A percentile compares a stretch with the other conserved stretches of the same genome.
phyloP scores from a whole-genome alignment of 106 monocot species.

The Apostasia shenzhenica region DNA sequence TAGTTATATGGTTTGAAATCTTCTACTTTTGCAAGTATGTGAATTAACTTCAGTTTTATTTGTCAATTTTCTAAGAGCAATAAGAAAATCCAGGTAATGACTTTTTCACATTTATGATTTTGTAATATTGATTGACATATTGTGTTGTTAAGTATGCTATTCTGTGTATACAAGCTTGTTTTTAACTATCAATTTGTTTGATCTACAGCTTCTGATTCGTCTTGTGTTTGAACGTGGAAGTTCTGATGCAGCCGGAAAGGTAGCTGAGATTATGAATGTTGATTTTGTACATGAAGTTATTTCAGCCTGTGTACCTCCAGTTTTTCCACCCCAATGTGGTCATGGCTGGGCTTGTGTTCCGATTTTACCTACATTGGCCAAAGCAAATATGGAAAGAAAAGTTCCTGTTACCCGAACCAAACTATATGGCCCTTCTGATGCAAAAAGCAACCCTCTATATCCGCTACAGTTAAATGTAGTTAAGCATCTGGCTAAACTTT shows the following conservation, averaged over 20 bases:
- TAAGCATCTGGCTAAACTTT: conserved; percentile 77
- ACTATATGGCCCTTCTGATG: conserved; percentile 25
- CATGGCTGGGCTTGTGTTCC: conserved; percentile 96
- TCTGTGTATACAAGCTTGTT: no score
- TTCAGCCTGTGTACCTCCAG: conserved; percentile 93
- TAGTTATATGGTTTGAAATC: no score
- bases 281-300: conserved; percentile 98
- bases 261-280: conserved; percentile 85
- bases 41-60: no score
- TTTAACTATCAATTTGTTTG: no score
- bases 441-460: conserved; percentile 40
- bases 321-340: conserved; percentile 71
- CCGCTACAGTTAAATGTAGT: conserved; percentile 83
- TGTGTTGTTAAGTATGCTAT: no score
- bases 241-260: conserved; percentile 91
- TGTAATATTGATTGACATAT: no score
- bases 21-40: no score
- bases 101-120: no score
- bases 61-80: no score
- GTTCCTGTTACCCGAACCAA: conserved; percentile 15
- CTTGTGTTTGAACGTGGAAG: conserved; percentile 94
- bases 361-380: conserved; percentile 38
- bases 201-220: conserved; percentile 15
- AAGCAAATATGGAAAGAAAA: conserved; percentile 20
- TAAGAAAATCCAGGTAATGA: no score